Conservation (phyloP, 2,329 filamentous ascomycete species). For the Exophiala phaeomuriformis region DNA sequence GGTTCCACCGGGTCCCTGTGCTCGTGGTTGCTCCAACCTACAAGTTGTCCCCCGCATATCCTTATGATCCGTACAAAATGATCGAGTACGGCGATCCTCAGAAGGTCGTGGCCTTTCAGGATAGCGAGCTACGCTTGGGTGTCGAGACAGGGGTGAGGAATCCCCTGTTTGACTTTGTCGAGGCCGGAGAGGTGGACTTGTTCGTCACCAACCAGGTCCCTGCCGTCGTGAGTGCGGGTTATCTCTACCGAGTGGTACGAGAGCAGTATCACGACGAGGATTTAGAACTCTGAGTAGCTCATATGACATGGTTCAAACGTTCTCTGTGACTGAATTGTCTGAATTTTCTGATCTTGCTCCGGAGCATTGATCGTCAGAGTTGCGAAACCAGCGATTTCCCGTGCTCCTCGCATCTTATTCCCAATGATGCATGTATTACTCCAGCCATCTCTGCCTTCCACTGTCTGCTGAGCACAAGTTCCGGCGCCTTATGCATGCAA, state of each 20-base stretch:
- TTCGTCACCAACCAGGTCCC: slow-evolving; percentile 73
- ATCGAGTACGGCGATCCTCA: slow-evolving; percentile 82
- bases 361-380: too few relatives aligned
- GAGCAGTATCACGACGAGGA: slow-evolving; percentile 60
- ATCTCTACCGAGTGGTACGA: slow-evolving; percentile 57
- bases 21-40: slow-evolving; percentile 87
- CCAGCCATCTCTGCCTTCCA: too few relatives aligned
- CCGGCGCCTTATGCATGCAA: too few relatives aligned
- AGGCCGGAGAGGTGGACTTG: slow-evolving; percentile 57
- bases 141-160: slow-evolving; percentile 65
- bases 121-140: slow-evolving; percentile 66
- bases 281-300: slow-evolving; percentile 34
- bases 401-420: too few relatives aligned
- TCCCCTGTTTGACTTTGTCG: slow-evolving; percentile 74
- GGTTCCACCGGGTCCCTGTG: slow-evolving; percentile 73
- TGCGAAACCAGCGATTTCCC: too few relatives aligned
- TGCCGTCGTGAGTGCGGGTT: slow-evolving; percentile 50
- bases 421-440: too few relatives aligned
- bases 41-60: slow-evolving; percentile 84
- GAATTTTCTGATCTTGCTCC: too few relatives aligned
- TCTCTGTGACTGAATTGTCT: too few relatives aligned
- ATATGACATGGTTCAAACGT: background rate
- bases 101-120: slow-evolving; percentile 66
- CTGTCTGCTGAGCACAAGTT: too few relatives aligned
- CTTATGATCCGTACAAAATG: slow-evolving; percentile 70